These are phyloP conservation scores for Cutaneotrichosporon spelunceum DNA, from an alignment of 1,284 basidiomycete species.

Conservation along the genomic window DNA sequence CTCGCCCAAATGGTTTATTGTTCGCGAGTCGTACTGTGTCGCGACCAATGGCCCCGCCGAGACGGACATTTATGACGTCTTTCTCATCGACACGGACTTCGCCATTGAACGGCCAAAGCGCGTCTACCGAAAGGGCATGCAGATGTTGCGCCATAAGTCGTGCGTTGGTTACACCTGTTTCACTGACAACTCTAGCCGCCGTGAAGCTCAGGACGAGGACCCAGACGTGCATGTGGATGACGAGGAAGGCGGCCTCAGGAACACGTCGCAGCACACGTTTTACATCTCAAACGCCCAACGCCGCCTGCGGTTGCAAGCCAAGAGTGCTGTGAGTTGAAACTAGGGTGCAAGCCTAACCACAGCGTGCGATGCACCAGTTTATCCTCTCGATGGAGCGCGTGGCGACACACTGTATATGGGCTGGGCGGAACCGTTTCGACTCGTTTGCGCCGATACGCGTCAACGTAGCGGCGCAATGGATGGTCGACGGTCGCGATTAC, in stretches of 20 bases:
- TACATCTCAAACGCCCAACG: slow-evolving; percentile 89
- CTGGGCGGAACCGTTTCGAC: slow-evolving; percentile 78
- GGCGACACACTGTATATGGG: slow-evolving; percentile 73
- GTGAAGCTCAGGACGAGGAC: neutral
- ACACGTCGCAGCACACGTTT: slow-evolving; percentile 74
- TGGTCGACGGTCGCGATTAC: slow-evolving; percentile 97
- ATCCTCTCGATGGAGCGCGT: slow-evolving; percentile 86
- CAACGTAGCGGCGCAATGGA: slow-evolving; percentile 95
- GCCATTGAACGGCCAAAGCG: slow-evolving; percentile 62
- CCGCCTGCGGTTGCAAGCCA: slow-evolving; percentile 80
- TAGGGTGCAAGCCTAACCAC: slow-evolving; percentile 3
- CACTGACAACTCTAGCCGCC: neutral
- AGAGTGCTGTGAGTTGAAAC: slow-evolving; percentile 65
- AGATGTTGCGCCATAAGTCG: slow-evolving; percentile 34
- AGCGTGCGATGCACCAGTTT: slow-evolving; percentile 97
- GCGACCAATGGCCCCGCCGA: slow-evolving; percentile 81
- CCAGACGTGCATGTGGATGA: slow-evolving; percentile 20
- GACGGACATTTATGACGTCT: slow-evolving; percentile 84
- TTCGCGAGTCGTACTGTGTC: slow-evolving; percentile 89
- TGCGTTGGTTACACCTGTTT: slow-evolving; percentile 1
- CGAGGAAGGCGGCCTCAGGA: slow-evolving; percentile 34
- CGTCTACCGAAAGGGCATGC: slow-evolving; percentile 46
- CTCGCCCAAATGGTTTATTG: slow-evolving; percentile 84
- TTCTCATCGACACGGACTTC: slow-evolving; percentile 88
- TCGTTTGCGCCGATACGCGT: slow-evolving; percentile 91